Conservation (phyloP, 139 green algal species). For the Micractinium conductrix region DNA sequence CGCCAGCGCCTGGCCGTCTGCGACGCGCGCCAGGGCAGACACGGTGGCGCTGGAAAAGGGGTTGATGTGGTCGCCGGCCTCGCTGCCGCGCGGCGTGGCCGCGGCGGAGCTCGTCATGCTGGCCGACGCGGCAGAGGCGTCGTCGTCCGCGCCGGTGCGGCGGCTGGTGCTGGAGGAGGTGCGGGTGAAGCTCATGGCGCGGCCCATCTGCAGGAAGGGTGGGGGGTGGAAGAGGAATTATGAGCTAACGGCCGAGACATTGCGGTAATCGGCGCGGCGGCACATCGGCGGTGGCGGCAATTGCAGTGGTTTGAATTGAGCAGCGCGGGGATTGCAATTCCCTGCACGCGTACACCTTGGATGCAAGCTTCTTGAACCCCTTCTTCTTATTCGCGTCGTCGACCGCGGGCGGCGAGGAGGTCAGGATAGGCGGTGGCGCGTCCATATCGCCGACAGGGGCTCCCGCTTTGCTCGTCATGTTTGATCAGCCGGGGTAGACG, state of each 20-base stretch:
- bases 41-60: neutral
- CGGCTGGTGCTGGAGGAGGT: neutral
- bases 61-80: neutral
- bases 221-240: too few relatives aligned
- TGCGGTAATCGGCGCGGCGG: too few relatives aligned
- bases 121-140: neutral
- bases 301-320: neutral
- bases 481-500: too few relatives aligned
- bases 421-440: too few relatives aligned
- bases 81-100: neutral
- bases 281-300: too few relatives aligned
- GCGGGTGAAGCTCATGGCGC: slow-evolving; percentile 3
- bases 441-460: too few relatives aligned
- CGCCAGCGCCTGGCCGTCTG: neutral
- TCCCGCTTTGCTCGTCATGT: too few relatives aligned
- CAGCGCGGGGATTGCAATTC: too few relatives aligned
- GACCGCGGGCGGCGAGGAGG: too few relatives aligned
- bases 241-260: too few relatives aligned
- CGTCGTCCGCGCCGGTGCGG: neutral
- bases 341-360: neutral
- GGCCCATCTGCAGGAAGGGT: neutral
- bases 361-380: neutral
- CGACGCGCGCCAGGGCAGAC: neutral
- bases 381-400: neutral
- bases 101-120: neutral